Percentiles rank a stretch among this genome's conserved stretches.
Evolutionary conservation across 768 basidiomycete genomes (phyloP).

Genomic region (Leccinum ochraceum): DNA sequence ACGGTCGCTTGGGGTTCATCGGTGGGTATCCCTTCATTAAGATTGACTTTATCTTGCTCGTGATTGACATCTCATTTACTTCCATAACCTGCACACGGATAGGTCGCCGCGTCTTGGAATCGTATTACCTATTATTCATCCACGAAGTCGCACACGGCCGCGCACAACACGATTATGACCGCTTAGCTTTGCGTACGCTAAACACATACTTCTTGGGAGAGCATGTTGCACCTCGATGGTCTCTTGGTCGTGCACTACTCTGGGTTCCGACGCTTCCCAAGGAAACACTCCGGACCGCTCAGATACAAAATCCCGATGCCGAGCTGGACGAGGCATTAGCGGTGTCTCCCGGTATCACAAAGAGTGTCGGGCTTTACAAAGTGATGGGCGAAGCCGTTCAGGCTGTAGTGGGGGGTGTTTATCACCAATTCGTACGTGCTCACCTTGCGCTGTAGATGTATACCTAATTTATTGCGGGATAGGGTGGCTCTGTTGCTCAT

Average conservation of each 20-base stretch:
- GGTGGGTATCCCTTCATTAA: slow-evolving; percentile 40
- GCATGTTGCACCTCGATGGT: slow-evolving; percentile 74
- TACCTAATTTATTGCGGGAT: neutral
- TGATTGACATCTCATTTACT: neutral
- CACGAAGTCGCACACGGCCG: slow-evolving; percentile 51
- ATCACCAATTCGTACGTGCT: slow-evolving; percentile 73
- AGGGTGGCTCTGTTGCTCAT: slow-evolving; percentile 38
- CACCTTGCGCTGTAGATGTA: slow-evolving; percentile 21
- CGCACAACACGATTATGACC: slow-evolving; percentile 57
- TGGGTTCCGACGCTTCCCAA: slow-evolving; percentile 65
- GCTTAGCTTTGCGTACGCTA: slow-evolving; percentile 54
- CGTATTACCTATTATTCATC: slow-evolving; percentile 74
- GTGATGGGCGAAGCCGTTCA: slow-evolving; percentile 77
- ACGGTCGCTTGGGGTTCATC: slow-evolving; percentile 69
- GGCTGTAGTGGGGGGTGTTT: slow-evolving; percentile 75
- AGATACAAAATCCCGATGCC: slow-evolving; percentile 19
- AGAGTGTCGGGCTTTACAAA: slow-evolving; percentile 69
- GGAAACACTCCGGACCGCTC: slow-evolving; percentile 31
- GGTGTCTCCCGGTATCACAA: slow-evolving; percentile 38
- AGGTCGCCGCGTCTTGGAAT: slow-evolving; percentile 79
- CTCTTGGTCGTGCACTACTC: slow-evolving; percentile 66
- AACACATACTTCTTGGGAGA: slow-evolving; percentile 75
- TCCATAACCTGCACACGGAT: slow-evolving; percentile 3
- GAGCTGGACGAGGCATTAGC: slow-evolving; percentile 33
- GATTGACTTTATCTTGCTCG: neutral